Conservation (phyloP, 768 basidiomycete genomes). For the Strobilomyces dryophilus region DNA sequence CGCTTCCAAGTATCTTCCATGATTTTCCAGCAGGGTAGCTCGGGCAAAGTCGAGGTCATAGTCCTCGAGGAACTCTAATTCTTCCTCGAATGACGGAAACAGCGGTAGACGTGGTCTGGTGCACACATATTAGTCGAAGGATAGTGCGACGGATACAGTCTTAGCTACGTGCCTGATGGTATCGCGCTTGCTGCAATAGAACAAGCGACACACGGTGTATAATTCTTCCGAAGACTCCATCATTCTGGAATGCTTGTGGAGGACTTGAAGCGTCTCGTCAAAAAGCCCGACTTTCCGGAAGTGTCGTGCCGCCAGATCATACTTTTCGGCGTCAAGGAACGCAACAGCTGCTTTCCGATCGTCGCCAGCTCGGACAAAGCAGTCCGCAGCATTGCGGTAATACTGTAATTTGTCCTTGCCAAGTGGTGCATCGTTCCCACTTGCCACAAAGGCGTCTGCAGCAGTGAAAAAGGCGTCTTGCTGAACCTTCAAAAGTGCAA, state of each 20-base stretch:
- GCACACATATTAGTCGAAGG: not conserved
- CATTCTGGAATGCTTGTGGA: constrained; percentile 31
- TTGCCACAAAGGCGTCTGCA: constrained; percentile 46
- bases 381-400: constrained; percentile 42
- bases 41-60: constrained; percentile 48
- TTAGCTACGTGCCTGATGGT: constrained; percentile 20
- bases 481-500: constrained; percentile 21
- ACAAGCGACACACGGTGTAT: constrained; percentile 40
- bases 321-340: constrained; percentile 42
- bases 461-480: constrained; percentile 41
- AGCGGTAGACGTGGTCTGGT: constrained; percentile 44
- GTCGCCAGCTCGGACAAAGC: constrained; percentile 39
- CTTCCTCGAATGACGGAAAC: constrained; percentile 49
- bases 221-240: constrained; percentile 39
- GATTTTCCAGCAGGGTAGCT: constrained; percentile 39
- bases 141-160: not conserved
- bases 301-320: constrained; percentile 39
- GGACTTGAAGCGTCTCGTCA: constrained; percentile 48
- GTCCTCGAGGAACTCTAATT: constrained; percentile 53
- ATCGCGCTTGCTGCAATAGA: constrained; percentile 36
- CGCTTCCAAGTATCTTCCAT: constrained; percentile 44
- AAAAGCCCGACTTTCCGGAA: constrained; percentile 50
- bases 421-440: constrained; percentile 30
- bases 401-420: constrained; percentile 33
- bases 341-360: constrained; percentile 41